These are phyloP conservation scores for Polyplosphaeria fusca DNA, from an alignment of 495 filamentous ascomycete genomes.

Conservation along the genomic window DNA sequence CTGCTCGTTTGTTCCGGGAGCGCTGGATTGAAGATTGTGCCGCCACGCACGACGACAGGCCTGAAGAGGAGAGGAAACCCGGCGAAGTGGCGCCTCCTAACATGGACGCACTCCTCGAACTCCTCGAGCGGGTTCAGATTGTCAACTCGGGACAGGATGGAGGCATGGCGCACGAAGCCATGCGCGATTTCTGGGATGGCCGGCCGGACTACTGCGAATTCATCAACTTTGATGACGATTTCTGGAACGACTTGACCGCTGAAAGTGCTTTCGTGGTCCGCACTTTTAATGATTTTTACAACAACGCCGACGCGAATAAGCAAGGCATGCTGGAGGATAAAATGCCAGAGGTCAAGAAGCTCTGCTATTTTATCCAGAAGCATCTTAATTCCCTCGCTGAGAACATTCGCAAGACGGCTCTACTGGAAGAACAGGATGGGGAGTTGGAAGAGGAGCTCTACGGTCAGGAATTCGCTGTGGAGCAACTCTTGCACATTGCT, in stretches of 20 bases:
- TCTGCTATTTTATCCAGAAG: constrained; percentile 76
- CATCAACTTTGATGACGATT: constrained; percentile 75
- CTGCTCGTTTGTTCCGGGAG: constrained; percentile 83
- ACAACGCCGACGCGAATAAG: constrained; percentile 61
- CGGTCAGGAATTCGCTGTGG: constrained; percentile 89
- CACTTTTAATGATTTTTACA: constrained; percentile 91
- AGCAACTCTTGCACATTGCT: constrained; percentile 91
- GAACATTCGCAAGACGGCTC: constrained; percentile 54
- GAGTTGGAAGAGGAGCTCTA: constrained; percentile 78
- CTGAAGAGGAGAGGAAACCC: constrained; percentile 40
- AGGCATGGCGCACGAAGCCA: constrained; percentile 85
- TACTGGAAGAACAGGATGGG: constrained; percentile 58
- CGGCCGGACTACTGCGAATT: constrained; percentile 84
- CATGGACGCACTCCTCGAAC: constrained; percentile 74
- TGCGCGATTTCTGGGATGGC: constrained; percentile 94
- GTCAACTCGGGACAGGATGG: constrained; percentile 85
- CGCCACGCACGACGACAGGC: constrained; percentile 52
- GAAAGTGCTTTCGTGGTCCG: constrained; percentile 85
- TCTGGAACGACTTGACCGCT: constrained; percentile 81
- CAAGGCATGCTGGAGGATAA: constrained; percentile 80
- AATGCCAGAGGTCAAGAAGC: constrained; percentile 87
- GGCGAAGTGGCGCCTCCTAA: constrained; percentile 55
- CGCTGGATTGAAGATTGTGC: constrained; percentile 95
- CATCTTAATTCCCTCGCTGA: constrained; percentile 75
- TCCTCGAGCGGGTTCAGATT: constrained; percentile 91